Conservation (phyloP, 2,329 filamentous ascomycete genomes). For the Xylaria sp. region DNA sequence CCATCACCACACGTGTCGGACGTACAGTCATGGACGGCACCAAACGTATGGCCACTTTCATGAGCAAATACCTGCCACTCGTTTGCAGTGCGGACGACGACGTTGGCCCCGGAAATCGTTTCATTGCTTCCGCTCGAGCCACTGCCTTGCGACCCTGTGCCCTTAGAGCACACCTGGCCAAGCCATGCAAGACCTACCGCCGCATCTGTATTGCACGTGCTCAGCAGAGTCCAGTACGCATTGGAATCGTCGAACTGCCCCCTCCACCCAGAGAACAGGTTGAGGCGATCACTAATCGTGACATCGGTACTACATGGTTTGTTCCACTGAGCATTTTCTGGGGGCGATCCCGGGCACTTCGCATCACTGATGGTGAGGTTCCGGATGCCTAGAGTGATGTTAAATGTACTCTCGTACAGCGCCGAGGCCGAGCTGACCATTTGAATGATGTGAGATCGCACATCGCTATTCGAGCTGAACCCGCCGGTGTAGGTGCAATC, state of each 20-base stretch:
- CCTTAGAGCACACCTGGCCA: conserved; percentile 75
- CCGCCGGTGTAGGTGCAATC: conserved; percentile 84
- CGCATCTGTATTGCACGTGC: conserved; percentile 76
- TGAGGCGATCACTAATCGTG: conserved; percentile 77
- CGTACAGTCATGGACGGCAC: conserved; percentile 92
- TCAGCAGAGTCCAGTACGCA: conserved; percentile 91
- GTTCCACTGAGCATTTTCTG: conserved; percentile 79
- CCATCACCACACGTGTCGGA: conserved; percentile 65
- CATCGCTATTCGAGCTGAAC: conserved; percentile 68
- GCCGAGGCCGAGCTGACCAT: conserved; percentile 86
- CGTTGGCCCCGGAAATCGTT: conserved; percentile 82
- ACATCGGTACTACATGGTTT: conserved; percentile 65
- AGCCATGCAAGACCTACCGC: conserved; percentile 94
- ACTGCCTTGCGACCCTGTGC: conserved; percentile 56
- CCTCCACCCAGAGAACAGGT: conserved; percentile 87
- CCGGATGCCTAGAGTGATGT: conserved; percentile 87
- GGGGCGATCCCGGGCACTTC: conserved; percentile 72
- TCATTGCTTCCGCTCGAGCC: conserved; percentile 59
- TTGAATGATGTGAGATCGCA: conserved; percentile 75
- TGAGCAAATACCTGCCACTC: conserved; percentile 98
- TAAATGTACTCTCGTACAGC: conserved; percentile 89
- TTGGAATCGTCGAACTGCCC: conserved; percentile 76
- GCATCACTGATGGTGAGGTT: conserved; percentile 79
- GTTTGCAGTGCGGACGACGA: conserved; percentile 78
- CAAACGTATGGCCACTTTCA: conserved; percentile 92